These are phyloP conservation scores for Cladosporium phlei DNA, from an alignment of 2,329 filamentous ascomycete genomes.

Conservation along the genomic window DNA sequence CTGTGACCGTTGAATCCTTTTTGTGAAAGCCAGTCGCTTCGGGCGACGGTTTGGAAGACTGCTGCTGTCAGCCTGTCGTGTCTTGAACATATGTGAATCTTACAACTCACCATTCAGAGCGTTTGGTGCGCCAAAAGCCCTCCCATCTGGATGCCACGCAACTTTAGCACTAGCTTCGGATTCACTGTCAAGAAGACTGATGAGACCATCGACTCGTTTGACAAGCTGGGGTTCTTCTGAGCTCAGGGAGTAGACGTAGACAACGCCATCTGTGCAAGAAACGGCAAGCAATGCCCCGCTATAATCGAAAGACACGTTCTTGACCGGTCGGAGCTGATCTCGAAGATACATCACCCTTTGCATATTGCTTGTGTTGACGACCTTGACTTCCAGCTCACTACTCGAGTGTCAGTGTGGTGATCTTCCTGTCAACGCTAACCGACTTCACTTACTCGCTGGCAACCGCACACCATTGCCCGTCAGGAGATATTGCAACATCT, in stretches of 20 bases:
- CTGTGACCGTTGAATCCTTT: conserved; percentile 72
- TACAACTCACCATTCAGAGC: conserved; percentile 52
- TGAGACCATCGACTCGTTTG: conserved; percentile 78
- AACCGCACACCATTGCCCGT: conserved; percentile 84
- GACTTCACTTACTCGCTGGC: conserved; percentile 79
- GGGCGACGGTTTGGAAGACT: conserved; percentile 83
- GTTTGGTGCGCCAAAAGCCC: conserved; percentile 82
- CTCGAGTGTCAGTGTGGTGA: conserved; percentile 19
- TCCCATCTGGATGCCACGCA: conserved; percentile 90
- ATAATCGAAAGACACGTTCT: conserved; percentile 84
- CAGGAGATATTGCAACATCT: conserved; percentile 75
- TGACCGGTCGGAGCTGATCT: conserved; percentile 81
- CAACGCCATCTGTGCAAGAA: conserved; percentile 79
- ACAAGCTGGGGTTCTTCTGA: conserved; percentile 75
- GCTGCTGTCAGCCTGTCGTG: conserved; percentile 1
- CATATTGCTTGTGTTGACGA: conserved; percentile 79
- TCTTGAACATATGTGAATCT: too few relatives aligned
- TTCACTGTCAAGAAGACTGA: conserved; percentile 71
- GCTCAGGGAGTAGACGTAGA: conserved; percentile 84
- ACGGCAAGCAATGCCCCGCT: conserved; percentile 70
- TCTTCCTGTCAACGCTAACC: conserved; percentile 8
- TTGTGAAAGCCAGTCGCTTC: conserved; percentile 83
- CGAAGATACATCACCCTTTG: conserved; percentile 70
- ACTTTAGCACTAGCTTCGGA: conserved; percentile 69
- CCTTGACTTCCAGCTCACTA: conserved; percentile 79